Conservation (phyloP, 495 filamentous ascomycete genomes). For the Lentithecium fluviatile region DNA sequence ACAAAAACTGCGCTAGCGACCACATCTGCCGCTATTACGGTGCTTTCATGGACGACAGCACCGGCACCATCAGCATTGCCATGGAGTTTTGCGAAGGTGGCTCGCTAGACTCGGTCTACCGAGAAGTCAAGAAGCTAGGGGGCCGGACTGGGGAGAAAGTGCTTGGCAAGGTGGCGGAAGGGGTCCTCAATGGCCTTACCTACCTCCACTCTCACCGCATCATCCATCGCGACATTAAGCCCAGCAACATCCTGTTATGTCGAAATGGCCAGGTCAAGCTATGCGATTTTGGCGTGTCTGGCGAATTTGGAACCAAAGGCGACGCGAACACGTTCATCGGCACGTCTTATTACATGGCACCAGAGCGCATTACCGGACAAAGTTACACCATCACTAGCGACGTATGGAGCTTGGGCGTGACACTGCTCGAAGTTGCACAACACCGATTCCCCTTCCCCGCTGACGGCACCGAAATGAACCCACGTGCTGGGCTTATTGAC, state of each 20-base stretch:
- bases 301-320: constrained; percentile 96
- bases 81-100: constrained; percentile 99
- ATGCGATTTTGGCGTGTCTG: constrained; percentile 96
- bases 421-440: constrained; percentile 93
- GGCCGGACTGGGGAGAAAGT: constrained; percentile 97
- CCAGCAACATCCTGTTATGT: constrained; percentile 92
- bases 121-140: constrained; percentile 90
- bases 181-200: constrained; percentile 87
- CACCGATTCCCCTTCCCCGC: constrained; percentile 97
- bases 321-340: constrained; percentile 99
- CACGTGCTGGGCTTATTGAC: constrained; percentile 86
- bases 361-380: constrained; percentile 94
- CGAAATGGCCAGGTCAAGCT: constrained; percentile 92
- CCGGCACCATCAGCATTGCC: constrained; percentile 92
- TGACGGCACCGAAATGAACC: constrained; percentile 88
- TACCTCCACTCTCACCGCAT: constrained; percentile 97
- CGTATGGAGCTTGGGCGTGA: constrained; percentile 96
- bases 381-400: constrained; percentile 98
- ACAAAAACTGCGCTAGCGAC: constrained; percentile 90
- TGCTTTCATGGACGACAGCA: constrained; percentile 88
- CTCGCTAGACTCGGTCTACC: constrained; percentile 91
- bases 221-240: constrained; percentile 98
- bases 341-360: constrained; percentile 99
- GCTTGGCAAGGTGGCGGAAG: constrained; percentile 95
- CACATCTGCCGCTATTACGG: constrained; percentile 98